Base-by-base conservation (phyloP, 2,329 filamentous ascomycete species). In the Verticillium isaacii region DNA sequence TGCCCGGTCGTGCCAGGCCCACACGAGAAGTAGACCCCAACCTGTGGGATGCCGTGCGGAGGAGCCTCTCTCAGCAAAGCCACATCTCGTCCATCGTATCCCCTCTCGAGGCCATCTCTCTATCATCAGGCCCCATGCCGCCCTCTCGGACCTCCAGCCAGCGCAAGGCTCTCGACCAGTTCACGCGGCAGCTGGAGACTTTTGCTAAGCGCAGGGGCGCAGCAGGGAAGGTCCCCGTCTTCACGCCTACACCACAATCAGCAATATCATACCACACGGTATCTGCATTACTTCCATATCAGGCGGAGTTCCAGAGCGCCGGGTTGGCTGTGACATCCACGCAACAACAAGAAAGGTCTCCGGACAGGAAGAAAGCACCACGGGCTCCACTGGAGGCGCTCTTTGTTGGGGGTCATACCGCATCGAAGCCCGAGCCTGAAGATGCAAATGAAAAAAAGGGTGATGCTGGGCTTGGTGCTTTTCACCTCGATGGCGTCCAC, bases 251-350 rank as follows among this genome's bases (percentile, higher is more conserved):
- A 57, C 73, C 63, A 70, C 73, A 74, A 14, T 80, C 80, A 2
- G 74, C 70, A n/a, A 66, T 70, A 57, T 85, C 78, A 52, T 72
- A 80, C 56, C 77, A 79, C 62, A 86, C 85, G 2, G 75, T 87
- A 19, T 76, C 79, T 32, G 82, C 80, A 34, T 72, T 87, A 2
- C 68, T 85, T 32, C 84, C 84, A 2, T 87, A 81, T 66, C 79
- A 77, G 56, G 73, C 78, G 4, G 78, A 87, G 63, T 85, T 87
- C 64, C 74, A 73, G 61, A 77, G 77, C 61, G 83, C 81, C 60
- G 83, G 84, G 1, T 74, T 87, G 58, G 83, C 84, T 2, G 80
- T 87, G 1, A 86, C 85, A 12, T 85, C 84, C 39, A 74, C 65
- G 63, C 84, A 79, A 66, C 79, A 78, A 70, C 45, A 50, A 74